Conservation (phyloP, 176 grass and related monocot genomes). For the Tuctoria greenei region DNA sequence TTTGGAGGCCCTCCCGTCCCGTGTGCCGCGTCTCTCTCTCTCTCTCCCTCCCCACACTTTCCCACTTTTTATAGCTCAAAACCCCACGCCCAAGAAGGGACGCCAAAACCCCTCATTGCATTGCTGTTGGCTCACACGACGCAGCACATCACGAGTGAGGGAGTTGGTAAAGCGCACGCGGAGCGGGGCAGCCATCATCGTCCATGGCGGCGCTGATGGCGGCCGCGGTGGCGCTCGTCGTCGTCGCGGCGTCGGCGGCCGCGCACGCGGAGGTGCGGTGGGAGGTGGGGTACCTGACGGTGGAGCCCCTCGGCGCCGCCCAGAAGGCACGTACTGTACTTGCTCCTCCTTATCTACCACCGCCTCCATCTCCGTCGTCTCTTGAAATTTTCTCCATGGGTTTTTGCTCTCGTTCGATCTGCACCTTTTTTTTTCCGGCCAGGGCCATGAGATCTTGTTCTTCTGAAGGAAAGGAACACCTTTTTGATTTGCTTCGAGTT, state of each 20-base stretch:
- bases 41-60: no score
- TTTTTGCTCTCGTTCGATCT: neutral
- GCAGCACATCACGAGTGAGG: neutral
- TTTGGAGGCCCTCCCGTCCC: neutral
- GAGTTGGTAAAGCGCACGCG: neutral
- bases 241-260: neutral
- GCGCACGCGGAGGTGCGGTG: conserved; percentile 40
- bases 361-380: neutral
- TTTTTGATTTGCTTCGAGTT: neutral
- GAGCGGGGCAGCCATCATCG: neutral
- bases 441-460: neutral
- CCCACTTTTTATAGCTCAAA: conserved; percentile 29
- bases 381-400: neutral
- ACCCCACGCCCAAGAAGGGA: conserved; percentile 4
- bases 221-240: conserved; percentile 27
- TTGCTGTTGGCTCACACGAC: neutral
- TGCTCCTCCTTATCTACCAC: no score
- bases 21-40: neutral
- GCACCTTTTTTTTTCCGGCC: neutral
- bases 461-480: neutral
- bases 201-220: neutral
- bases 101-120: conserved; percentile 27
- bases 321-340: conserved; percentile 51
- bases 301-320: conserved; percentile 65
- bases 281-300: conserved; percentile 74